Conservation (phyloP, 1,284 basidiomycete species). For the Irpex sp. region DNA sequence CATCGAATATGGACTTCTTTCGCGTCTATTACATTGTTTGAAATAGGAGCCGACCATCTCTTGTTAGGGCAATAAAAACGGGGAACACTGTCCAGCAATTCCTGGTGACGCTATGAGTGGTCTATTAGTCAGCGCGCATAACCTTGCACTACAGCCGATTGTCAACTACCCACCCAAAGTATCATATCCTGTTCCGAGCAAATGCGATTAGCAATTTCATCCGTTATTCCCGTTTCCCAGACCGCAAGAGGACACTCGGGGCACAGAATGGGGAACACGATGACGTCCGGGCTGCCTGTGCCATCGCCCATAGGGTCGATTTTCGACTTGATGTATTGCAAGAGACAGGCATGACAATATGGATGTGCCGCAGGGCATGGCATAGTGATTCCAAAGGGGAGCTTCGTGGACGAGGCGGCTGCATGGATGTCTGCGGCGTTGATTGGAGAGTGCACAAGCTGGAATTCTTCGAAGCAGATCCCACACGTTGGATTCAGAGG, state of each 20-base stretch:
- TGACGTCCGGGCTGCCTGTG: conserved; percentile 21
- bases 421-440: conserved; percentile 24
- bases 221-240: conserved; percentile 33
- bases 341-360: conserved; percentile 36
- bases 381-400: conserved; percentile 33
- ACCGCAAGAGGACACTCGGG: conserved; percentile 32
- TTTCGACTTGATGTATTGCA: conserved; percentile 33
- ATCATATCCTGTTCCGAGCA: conserved; percentile 32
- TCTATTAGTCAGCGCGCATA: not conserved
- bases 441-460: conserved; percentile 32
- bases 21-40: conserved; percentile 30
- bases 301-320: conserved; percentile 33
- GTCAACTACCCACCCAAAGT: conserved; percentile 29
- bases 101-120: conserved; percentile 31
- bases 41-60: conserved; percentile 34
- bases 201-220: conserved; percentile 31
- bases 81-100: conserved; percentile 34
- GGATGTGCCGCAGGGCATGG: conserved; percentile 34
- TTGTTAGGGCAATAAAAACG: conserved; percentile 38
- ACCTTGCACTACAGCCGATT: not conserved
- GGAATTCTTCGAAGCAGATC: conserved; percentile 38
- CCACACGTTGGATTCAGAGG: conserved; percentile 27
- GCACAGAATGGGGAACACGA: conserved; percentile 38
- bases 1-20: conserved; percentile 33
- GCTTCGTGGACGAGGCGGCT: conserved; percentile 32